These are phyloP conservation scores for Apiospora malaysiana DNA, from an alignment of 2,329 filamentous ascomycete genomes.

Conservation along the genomic window DNA sequence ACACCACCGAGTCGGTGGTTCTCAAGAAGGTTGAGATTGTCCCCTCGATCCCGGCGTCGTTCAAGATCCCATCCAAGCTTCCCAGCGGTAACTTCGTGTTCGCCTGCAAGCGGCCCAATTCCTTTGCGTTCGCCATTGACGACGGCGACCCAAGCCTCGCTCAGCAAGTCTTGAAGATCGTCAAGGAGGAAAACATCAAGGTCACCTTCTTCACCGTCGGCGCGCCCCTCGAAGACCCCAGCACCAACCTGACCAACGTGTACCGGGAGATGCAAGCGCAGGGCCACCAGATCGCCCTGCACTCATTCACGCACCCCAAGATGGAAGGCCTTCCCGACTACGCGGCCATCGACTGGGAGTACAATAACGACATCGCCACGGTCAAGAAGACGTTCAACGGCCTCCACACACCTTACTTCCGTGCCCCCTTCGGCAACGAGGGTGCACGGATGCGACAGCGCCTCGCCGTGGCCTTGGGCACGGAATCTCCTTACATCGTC, in stretches of 20 bases:
- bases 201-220: constrained; percentile 77
- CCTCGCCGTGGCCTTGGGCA: constrained; percentile 57
- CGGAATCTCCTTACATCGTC: constrained; percentile 62
- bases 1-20: constrained; percentile 54
- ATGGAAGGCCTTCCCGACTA: constrained; percentile 62
- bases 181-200: constrained; percentile 65
- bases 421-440: constrained; percentile 72
- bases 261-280: constrained; percentile 67
- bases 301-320: constrained; percentile 73
- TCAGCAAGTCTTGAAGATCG: constrained; percentile 64
- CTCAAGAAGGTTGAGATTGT: constrained; percentile 68
- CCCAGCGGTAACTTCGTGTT: constrained; percentile 66
- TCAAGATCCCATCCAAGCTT: constrained; percentile 63
- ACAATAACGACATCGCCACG: constrained; percentile 60
- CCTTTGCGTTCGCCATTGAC: constrained; percentile 75
- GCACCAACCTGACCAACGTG: constrained; percentile 66
- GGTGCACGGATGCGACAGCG: constrained; percentile 70
- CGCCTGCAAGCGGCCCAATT: constrained; percentile 70
- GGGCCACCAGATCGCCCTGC: constrained; percentile 72
- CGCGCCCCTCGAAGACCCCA: constrained; percentile 61
- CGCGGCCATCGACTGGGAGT: constrained; percentile 66
- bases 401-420: constrained; percentile 60
- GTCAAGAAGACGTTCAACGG: constrained; percentile 47
- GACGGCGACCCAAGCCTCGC: constrained; percentile 67
- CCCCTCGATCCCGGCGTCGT: constrained; percentile 54